Evolutionary conservation across 2,329 filamentous ascomycete genomes (phyloP).

Genomic region (Orbilia javanica): DNA sequence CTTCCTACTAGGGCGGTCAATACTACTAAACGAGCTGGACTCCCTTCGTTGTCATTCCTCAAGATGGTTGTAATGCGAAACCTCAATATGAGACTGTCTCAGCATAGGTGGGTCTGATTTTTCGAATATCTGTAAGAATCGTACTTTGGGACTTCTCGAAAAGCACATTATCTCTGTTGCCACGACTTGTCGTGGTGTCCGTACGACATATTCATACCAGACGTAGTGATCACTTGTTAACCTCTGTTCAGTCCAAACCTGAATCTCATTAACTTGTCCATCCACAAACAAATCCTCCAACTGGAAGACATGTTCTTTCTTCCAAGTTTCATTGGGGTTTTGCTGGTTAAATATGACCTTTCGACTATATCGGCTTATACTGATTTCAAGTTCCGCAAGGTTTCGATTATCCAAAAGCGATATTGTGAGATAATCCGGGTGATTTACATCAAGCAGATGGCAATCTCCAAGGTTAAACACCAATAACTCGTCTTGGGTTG

Average conservation of each 20-base stretch:
- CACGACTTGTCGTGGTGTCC: constrained; percentile 29
- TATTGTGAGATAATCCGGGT: constrained; percentile 53
- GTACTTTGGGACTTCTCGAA: constrained; percentile 43
- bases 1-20: background rate
- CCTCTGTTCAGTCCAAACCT: constrained; percentile 44
- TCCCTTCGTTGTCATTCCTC: constrained; percentile 24
- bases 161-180: constrained; percentile 48
- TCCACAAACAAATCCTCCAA: constrained; percentile 43
- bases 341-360: constrained; percentile 51
- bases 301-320: constrained; percentile 38
- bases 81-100: constrained; percentile 50
- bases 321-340: constrained; percentile 54
- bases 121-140: constrained; percentile 55
- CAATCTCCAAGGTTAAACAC: constrained; percentile 47
- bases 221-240: constrained; percentile 43
- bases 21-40: constrained; percentile 14
- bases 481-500: constrained; percentile 32
- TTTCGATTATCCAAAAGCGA: constrained; percentile 36
- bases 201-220: constrained; percentile 52
- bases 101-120: constrained; percentile 49
- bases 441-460: constrained; percentile 32
- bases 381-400: constrained; percentile 53
- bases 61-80: constrained; percentile 47
- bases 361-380: constrained; percentile 42
- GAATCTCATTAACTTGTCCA: constrained; percentile 42